Evolutionary conservation across 306 rosid species (phyloP).

Genomic region (Vicia villosa): DNA sequence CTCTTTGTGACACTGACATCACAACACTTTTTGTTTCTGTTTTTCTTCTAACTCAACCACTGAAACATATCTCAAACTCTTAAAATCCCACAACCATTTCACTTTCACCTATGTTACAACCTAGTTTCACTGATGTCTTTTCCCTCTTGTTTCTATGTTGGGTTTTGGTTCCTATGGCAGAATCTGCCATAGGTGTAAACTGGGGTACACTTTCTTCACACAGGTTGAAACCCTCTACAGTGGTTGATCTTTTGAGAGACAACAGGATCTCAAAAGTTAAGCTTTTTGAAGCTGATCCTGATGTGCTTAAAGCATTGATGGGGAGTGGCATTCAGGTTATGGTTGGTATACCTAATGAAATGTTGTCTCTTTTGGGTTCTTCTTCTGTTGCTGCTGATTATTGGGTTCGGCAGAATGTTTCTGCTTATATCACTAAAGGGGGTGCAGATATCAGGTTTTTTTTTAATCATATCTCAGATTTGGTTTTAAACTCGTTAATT

Average conservation of each 20-base stretch:
- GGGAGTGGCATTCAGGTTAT: constrained; percentile 81
- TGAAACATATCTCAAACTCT: neutral
- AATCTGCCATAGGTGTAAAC: constrained; percentile 81
- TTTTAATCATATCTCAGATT: constrained; percentile 6
- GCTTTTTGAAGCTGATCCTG: constrained; percentile 83
- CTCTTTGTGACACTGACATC: neutral
- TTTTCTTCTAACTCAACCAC: neutral
- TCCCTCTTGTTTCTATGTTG: constrained; percentile 30
- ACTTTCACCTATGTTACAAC: constrained; percentile 48
- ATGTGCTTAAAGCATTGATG: constrained; percentile 53
- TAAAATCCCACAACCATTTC: constrained; percentile 7
- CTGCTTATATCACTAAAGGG: constrained; percentile 62
- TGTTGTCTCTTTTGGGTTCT: constrained; percentile 62
- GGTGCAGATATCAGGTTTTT: constrained; percentile 88
- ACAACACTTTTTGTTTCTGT: neutral
- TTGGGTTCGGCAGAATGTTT: constrained; percentile 82
- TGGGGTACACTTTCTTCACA: constrained; percentile 85
- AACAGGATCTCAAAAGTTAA: constrained; percentile 79
- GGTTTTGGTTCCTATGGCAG: constrained; percentile 46
- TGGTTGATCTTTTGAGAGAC: constrained; percentile 69
- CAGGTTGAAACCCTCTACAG: constrained; percentile 71
- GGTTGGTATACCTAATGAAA: constrained; percentile 91
- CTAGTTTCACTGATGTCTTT: constrained; percentile 35
- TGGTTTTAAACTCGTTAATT: constrained; percentile 4
- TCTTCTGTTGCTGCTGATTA: constrained; percentile 71